Conservation (phyloP, 768 basidiomycete species). For the Kwoniella bestiolae region DNA sequence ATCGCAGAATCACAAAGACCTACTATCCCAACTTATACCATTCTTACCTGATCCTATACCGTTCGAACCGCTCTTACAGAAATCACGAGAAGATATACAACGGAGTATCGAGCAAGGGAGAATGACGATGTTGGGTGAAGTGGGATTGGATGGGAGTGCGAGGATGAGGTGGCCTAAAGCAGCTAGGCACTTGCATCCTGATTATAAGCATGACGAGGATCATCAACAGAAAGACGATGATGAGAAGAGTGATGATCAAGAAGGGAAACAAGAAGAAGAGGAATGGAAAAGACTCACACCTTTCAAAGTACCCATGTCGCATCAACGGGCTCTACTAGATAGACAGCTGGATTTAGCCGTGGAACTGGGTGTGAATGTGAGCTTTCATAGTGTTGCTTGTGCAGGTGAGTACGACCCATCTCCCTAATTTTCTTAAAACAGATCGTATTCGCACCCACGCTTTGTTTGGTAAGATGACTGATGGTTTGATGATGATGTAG, state of each 20-base stretch:
- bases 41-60: constrained; percentile 73
- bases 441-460: too few species aligned
- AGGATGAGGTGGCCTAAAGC: constrained; percentile 45
- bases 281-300: constrained; percentile 72
- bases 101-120: constrained; percentile 61
- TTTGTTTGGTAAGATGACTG: too few species aligned
- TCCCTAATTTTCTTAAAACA: neutral
- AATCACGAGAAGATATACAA: constrained; percentile 67
- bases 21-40: constrained; percentile 67
- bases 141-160: constrained; percentile 77
- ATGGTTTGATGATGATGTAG: too few species aligned
- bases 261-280: constrained; percentile 73
- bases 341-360: constrained; percentile 85
- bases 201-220: neutral
- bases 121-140: constrained; percentile 84
- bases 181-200: constrained; percentile 36
- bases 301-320: constrained; percentile 76
- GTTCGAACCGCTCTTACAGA: constrained; percentile 65
- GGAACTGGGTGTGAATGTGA: constrained; percentile 75
- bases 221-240: constrained; percentile 52
- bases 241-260: constrained; percentile 72
- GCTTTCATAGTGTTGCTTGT: constrained; percentile 65
- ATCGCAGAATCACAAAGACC: constrained; percentile 51
- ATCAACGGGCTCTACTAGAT: constrained; percentile 80
- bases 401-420: constrained; percentile 31